Base-by-base conservation (phyloP, 2,329 filamentous ascomycete genomes). In the Helotiales sp. region DNA sequence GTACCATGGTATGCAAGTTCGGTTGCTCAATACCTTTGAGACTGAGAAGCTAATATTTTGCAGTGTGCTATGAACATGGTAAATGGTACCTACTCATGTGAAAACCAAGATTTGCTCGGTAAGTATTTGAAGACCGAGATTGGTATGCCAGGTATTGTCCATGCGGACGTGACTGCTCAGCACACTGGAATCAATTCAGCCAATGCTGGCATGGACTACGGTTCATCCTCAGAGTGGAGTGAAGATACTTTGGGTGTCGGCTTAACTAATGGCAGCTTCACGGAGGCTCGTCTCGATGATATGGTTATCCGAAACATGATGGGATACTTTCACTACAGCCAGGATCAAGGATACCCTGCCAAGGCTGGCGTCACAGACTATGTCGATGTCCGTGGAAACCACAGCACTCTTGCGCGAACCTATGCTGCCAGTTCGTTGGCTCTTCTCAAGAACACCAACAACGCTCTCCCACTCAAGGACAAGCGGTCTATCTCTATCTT, bases 361-460 rank as follows among this genome's bases (percentile, higher is more conserved):
- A 19, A 38, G 9, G 31, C 33, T 5, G 19, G 31, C 30, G 12
- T 33, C n/a, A 49, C 53, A 3, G 52, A 48, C n/a, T 93, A 85
- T 65, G 77, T 95, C 42, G 81, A 91, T 48, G 90, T 89, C 0
- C 88, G 90, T 70, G 83, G 79, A 1, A 81, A 89, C 58, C 84
- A 87, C 64, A 75, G 78, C 33, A 72, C 74, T 33, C 67, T 85
- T 2, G 82, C 81, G 12, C 79, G 84, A 30, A 8, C 24, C 7
- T 13, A 19, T 33, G 71, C 79, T 49, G 79, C 79, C 38, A 75
- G 80, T 59, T 86, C 84, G 4, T 90, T 88, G 51, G 88, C 93
- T 25, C 78, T 96, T 0, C 77, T 96, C 53, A 96, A 96, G 77
- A 95, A 96, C 71, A 75, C 75, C 2, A 78, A 80, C 46, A 77